Base-by-base conservation (phyloP, 345 rosid genomes). In the Citropsis articulata region DNA sequence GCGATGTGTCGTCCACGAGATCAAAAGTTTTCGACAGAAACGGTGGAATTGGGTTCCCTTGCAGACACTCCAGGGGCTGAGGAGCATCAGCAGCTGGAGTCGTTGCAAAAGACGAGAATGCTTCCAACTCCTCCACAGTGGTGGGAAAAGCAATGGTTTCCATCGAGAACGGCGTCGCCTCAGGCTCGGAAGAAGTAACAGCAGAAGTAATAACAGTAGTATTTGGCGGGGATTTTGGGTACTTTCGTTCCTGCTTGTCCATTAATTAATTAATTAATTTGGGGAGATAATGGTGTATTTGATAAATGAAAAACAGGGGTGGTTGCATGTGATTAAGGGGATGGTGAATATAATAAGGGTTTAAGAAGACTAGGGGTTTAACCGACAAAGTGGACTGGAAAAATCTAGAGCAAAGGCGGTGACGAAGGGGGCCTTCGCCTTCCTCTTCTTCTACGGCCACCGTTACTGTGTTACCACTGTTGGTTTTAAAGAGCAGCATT, bases 1-100 rank as follows among this genome's bases (percentile, higher is more conserved):
- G 88, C 27, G 56, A 81, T n/a, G 72, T 77, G 77, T 96, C 97
- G 22, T 96, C 97, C 53, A 92, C 97, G 82, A 96, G 87, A 79
- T 96, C 98, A 71, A 86, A 94, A 3, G 99, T 94, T 82, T 96
- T 96, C 45, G 92, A 81, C 25, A 96, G 71, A 86, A 96, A 96
- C 1, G 97, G 97, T 4, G 99, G 98, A 3, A 92, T 61, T 3
- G 88, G 96, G 25, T 61, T 91, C 69, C 86, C 92, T 27, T 88
- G 97, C 35, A 92, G 79, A 69, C 84, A 71, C 76, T 87, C 92
- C 38, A 95, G 81, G 7, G 98, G 96, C 77, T 77, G 80, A 5
- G 97, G 97, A 4, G 3, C 67, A 55, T 22, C 48, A 28, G 66
- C 76, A 55, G 48, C 21, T 62, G 83, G 65, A n/a, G 77, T 62